Conservation (phyloP, 257 asterid genomes). For the Scutellaria minor region DNA sequence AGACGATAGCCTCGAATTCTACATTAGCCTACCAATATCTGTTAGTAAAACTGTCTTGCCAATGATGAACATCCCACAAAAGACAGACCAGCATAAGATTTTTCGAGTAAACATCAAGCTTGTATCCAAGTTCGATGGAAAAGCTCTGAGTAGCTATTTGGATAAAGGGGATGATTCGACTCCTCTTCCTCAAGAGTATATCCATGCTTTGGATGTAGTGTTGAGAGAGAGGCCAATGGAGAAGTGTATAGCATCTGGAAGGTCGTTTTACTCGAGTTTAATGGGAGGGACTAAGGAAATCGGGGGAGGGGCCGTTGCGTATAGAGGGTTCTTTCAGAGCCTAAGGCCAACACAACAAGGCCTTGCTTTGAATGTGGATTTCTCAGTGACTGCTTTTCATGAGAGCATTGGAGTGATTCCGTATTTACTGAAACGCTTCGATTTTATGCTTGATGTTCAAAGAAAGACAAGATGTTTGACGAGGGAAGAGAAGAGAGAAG, state of each 20-base stretch:
- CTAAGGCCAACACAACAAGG: slow-evolving; percentile 94
- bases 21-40: slow-evolving; percentile 66
- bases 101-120: slow-evolving; percentile 76
- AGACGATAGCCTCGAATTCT: slow-evolving; percentile 66
- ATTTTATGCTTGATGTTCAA: slow-evolving; percentile 60
- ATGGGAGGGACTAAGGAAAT: slow-evolving; percentile 82
- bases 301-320: slow-evolving; percentile 89
- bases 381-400: slow-evolving; percentile 90
- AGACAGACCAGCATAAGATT: slow-evolving; percentile 48
- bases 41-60: background rate
- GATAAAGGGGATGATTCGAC: slow-evolving; percentile 49
- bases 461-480: slow-evolving; percentile 51
- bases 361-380: slow-evolving; percentile 87
- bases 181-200: slow-evolving; percentile 91
- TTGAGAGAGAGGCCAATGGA: slow-evolving; percentile 70
- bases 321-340: slow-evolving; percentile 94
- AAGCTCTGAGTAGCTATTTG: slow-evolving; percentile 53
- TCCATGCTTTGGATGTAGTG: slow-evolving; percentile 91
- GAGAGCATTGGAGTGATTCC: slow-evolving; percentile 90
- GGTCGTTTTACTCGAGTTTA: slow-evolving; percentile 68
- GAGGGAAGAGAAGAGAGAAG: slow-evolving; percentile 66
- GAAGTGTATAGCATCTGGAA: slow-evolving; percentile 67
- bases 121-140: slow-evolving; percentile 82
- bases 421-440: slow-evolving; percentile 71
- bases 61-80: slow-evolving; percentile 14